Evolutionary conservation across 768 basidiomycete species (phyloP).

Genomic region (Cystobasidium tubakii): DNA sequence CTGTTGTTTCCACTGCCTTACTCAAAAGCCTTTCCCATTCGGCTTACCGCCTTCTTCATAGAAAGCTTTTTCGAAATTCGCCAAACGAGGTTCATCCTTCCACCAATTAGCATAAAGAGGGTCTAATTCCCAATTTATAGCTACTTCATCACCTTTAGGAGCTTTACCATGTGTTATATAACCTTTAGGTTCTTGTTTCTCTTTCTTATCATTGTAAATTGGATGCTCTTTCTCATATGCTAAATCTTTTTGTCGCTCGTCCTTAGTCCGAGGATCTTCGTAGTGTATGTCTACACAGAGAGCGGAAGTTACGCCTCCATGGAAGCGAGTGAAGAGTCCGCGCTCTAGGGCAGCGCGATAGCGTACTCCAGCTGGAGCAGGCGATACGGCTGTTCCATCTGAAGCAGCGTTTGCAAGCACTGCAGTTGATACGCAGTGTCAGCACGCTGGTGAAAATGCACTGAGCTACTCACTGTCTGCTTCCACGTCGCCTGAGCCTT

Average conservation of each 20-base stretch:
- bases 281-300: slow-evolving; percentile 37
- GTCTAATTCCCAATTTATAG: slow-evolving; percentile 4
- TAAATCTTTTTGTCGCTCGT: slow-evolving; percentile 14
- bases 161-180: slow-evolving; percentile 15
- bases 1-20: background rate
- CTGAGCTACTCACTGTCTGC: slow-evolving; percentile 25
- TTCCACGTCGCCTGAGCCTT: slow-evolving; percentile 30
- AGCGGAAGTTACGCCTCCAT: slow-evolving; percentile 34
- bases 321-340: slow-evolving; percentile 46
- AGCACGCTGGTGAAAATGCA: background rate
- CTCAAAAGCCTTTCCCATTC: slow-evolving; percentile 38
- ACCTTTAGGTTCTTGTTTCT: slow-evolving; percentile 17
- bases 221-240: slow-evolving; percentile 21
- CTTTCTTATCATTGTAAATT: slow-evolving; percentile 8
- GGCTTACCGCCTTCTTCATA: slow-evolving; percentile 39
- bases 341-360: slow-evolving; percentile 46
- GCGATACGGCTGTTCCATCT: slow-evolving; percentile 45
- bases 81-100: slow-evolving; percentile 38
- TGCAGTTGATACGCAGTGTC: slow-evolving; percentile 28
- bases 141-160: slow-evolving; percentile 4
- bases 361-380: slow-evolving; percentile 39
- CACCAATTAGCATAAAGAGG: slow-evolving; percentile 29
- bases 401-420: slow-evolving; percentile 47
- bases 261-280: slow-evolving; percentile 37
- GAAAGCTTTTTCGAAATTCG: slow-evolving; percentile 37